These are phyloP conservation scores for Entelexis sorbosivorans DNA, from an alignment of 1,139 yeast species.

Conservation along the genomic window DNA sequence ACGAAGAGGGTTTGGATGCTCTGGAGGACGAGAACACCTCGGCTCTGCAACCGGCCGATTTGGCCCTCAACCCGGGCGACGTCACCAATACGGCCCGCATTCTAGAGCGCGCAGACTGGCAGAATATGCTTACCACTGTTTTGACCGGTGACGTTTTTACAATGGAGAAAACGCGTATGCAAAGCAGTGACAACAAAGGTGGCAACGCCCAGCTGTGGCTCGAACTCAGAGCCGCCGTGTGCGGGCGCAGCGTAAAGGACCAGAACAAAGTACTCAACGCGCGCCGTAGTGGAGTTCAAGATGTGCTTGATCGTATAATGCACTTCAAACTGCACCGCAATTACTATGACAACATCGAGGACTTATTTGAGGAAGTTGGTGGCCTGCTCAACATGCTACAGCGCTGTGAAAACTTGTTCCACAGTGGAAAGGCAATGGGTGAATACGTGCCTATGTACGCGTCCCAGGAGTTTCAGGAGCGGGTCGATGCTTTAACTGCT, in stretches of 20 bases:
- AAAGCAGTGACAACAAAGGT: conserved; percentile 20
- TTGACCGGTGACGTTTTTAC: conserved; percentile 89
- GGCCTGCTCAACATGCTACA: conserved; percentile 52
- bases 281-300: conserved; percentile 63
- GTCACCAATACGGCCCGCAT: conserved; percentile 31
- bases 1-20: conserved; percentile 8
- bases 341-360: conserved; percentile 23
- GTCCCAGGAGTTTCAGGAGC: conserved; percentile 49
- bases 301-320: conserved; percentile 58
- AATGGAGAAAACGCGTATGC: conserved; percentile 75
- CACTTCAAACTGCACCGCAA: conserved; percentile 40
- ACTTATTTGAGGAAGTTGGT: conserved; percentile 40
- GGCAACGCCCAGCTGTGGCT: conserved; percentile 67
- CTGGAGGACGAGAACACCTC: conserved; percentile 13
- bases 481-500: conserved; percentile 68
- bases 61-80: conserved; percentile 14
- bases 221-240: conserved; percentile 66
- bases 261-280: conserved; percentile 63
- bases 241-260: conserved; percentile 71
- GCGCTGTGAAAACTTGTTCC: conserved; percentile 67
- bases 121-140: conserved; percentile 80
- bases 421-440: conserved; percentile 65
- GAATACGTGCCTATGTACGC: conserved; percentile 66
- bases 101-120: conserved; percentile 88
- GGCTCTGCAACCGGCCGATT: conserved; percentile 8